These are phyloP conservation scores for Cladophialophora carrionii DNA, from an alignment of 2,329 filamentous ascomycete genomes.

Conservation along the genomic window DNA sequence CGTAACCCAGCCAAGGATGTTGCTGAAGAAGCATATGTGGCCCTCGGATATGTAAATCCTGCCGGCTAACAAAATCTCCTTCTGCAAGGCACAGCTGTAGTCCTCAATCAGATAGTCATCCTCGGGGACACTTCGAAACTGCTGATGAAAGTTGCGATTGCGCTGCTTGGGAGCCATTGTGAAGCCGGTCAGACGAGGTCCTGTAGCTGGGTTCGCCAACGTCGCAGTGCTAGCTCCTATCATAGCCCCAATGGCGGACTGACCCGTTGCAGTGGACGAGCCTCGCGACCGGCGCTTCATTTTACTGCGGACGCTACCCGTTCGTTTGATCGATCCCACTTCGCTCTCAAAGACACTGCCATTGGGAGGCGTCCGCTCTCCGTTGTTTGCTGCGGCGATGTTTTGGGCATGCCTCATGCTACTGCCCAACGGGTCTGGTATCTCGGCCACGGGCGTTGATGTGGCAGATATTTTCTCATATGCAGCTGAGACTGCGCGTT, in stretches of 20 bases:
- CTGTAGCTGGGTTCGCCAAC: conserved; percentile 65
- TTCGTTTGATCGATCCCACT: conserved; percentile 60
- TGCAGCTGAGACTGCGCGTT: conserved; percentile 64
- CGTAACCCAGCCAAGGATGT: conserved; percentile 97
- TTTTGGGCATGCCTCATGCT: conserved; percentile 38
- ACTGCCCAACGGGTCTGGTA: conserved; percentile 44
- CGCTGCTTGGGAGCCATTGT: conserved; percentile 94
- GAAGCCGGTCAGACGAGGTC: conserved; percentile 85
- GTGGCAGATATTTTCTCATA: conserved; percentile 55
- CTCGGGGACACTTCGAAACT: conserved; percentile 96
- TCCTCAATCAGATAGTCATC: conserved; percentile 98
- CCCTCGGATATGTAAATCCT: conserved; percentile 95
- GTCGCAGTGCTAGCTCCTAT: conserved; percentile 72
- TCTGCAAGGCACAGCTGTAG: conserved; percentile 93
- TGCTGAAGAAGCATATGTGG: conserved; percentile 97
- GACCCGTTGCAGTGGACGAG: conserved; percentile 72
- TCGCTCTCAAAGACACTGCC: conserved; percentile 69
- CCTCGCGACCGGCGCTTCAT: conserved; percentile 74
- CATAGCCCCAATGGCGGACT: conserved; percentile 69
- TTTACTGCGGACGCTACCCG: conserved; percentile 68
- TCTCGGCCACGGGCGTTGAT: conserved; percentile 45
- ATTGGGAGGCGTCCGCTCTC: conserved; percentile 65
- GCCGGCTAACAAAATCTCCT: conserved; percentile 92
- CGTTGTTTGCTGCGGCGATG: conserved; percentile 49
- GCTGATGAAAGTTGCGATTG: conserved; percentile 88